Percentiles rank a stretch among this genome's conserved stretches.
phyloP scores from a whole-genome alignment of 495 filamentous ascomycete genomes.

The Daldinia loculata region DNA sequence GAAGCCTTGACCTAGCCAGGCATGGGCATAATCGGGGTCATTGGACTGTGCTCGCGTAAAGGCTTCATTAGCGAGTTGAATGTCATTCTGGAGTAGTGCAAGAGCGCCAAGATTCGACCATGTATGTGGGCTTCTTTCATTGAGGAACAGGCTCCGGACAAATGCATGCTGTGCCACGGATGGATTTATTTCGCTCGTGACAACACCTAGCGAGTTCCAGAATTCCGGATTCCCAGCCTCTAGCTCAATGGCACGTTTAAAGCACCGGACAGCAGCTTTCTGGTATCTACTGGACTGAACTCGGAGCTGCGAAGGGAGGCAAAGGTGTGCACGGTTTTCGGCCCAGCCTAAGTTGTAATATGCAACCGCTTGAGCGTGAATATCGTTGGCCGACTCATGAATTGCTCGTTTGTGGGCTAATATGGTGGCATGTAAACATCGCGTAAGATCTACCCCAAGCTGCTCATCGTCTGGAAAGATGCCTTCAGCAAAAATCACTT shows the following conservation, averaged over 20 bases:
- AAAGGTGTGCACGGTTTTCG: constrained; percentile 81
- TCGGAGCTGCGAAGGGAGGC: constrained; percentile 57
- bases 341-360: constrained; percentile 98
- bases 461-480: constrained; percentile 56
- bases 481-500: constrained; percentile 55
- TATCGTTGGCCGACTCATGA: constrained; percentile 72
- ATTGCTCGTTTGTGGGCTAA: constrained; percentile 89
- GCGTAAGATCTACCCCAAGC: constrained; percentile 57
- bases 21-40: constrained; percentile 90
- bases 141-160: constrained; percentile 90
- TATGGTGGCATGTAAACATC: constrained; percentile 72
- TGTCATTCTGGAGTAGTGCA: constrained; percentile 83
- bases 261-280: constrained; percentile 86
- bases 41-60: constrained; percentile 91
- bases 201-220: constrained; percentile 95
- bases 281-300: constrained; percentile 69
- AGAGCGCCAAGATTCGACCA: constrained; percentile 94
- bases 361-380: constrained; percentile 91
- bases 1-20: constrained; percentile 93
- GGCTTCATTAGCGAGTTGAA: constrained; percentile 82
- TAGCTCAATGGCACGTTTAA: constrained; percentile 95
- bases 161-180: constrained; percentile 93
- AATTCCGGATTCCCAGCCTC: constrained; percentile 96
- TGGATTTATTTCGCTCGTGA: constrained; percentile 82
- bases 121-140: constrained; percentile 79